Conservation (phyloP, 2,329 filamentous ascomycete species). For the Microdochium nivale region DNA sequence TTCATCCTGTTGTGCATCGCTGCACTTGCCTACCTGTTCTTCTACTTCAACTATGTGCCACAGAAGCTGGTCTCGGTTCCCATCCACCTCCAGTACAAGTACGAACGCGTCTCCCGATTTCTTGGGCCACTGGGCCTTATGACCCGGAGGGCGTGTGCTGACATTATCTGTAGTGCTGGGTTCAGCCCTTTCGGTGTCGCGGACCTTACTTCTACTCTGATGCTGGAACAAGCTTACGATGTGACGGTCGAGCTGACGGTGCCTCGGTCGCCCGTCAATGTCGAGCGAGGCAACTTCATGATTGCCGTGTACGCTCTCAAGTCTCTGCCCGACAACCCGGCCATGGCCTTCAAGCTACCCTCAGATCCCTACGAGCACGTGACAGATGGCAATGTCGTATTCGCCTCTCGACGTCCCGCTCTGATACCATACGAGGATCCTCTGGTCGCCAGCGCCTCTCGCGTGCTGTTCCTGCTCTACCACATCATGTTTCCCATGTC, state of each 20-base stretch:
- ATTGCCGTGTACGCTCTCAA: constrained; percentile 65
- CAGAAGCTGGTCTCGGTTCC: constrained; percentile 43
- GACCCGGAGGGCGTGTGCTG: neutral
- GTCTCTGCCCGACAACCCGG: constrained; percentile 24
- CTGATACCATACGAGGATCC: constrained; percentile 74
- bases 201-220: constrained; percentile 43
- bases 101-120: constrained; percentile 10
- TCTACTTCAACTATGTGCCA: constrained; percentile 49
- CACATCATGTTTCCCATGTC: constrained; percentile 58
- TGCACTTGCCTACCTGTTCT: constrained; percentile 38
- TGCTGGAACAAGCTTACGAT: constrained; percentile 75
- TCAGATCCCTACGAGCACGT: constrained; percentile 24
- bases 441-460: constrained; percentile 52
- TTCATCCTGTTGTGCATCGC: constrained; percentile 37
- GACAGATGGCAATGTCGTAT: constrained; percentile 35
- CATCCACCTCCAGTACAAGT: constrained; percentile 52
- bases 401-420: constrained; percentile 62
- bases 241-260: constrained; percentile 66
- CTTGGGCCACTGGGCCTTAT: neutral
- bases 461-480: constrained; percentile 55
- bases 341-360: constrained; percentile 11
- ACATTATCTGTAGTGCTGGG: constrained; percentile 26
- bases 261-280: constrained; percentile 69
- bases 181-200: constrained; percentile 44
- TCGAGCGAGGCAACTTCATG: constrained; percentile 89